These are phyloP conservation scores for Saccharomycodes ludwigii DNA, from an alignment of 805 yeast genomes.

Conservation along the genomic window DNA sequence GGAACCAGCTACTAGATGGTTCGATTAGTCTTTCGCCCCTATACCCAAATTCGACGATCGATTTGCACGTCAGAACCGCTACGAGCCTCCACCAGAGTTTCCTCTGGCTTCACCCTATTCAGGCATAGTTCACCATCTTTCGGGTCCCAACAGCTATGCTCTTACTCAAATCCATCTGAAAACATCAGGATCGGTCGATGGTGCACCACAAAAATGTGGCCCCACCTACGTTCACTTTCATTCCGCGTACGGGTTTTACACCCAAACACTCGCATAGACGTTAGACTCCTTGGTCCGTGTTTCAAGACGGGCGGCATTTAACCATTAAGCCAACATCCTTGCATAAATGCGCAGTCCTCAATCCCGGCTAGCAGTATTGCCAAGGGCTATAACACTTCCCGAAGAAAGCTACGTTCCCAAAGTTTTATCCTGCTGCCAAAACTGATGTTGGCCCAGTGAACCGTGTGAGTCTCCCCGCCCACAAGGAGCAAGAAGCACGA, in stretches of 20 bases:
- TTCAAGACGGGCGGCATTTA: conserved; percentile 27
- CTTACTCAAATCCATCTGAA: conserved; percentile 31
- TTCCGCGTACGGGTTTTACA: conserved; percentile 29
- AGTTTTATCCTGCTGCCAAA: conserved; percentile 25
- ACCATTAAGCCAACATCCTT: conserved; percentile 28
- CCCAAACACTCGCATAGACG: conserved; percentile 31
- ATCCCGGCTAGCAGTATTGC: conserved; percentile 21
- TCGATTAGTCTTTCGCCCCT: conserved; percentile 33
- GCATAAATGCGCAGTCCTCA: conserved; percentile 27
- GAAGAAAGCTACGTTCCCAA: conserved; percentile 24
- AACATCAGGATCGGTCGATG: conserved; percentile 29
- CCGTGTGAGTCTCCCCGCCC: conserved; percentile 21
- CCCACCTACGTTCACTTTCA: conserved; percentile 29
- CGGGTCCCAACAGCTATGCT: conserved; percentile 35
- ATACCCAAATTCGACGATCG: conserved; percentile 33
- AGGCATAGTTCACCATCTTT: conserved; percentile 34
- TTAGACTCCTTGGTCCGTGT: conserved; percentile 32
- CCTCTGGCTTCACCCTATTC: conserved; percentile 35
- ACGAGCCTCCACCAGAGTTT: conserved; percentile 34
- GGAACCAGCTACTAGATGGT: conserved; percentile 33
- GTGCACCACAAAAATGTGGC: conserved; percentile 24
- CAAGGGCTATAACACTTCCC: conserved; percentile 23
- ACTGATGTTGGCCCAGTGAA: conserved; percentile 27
- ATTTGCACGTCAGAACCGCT: conserved; percentile 35
- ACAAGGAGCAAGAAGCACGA: conserved; percentile 19